These are phyloP conservation scores for Aspergillus jensenii DNA, from an alignment of 2,329 filamentous ascomycete genomes.

Conservation along the genomic window DNA sequence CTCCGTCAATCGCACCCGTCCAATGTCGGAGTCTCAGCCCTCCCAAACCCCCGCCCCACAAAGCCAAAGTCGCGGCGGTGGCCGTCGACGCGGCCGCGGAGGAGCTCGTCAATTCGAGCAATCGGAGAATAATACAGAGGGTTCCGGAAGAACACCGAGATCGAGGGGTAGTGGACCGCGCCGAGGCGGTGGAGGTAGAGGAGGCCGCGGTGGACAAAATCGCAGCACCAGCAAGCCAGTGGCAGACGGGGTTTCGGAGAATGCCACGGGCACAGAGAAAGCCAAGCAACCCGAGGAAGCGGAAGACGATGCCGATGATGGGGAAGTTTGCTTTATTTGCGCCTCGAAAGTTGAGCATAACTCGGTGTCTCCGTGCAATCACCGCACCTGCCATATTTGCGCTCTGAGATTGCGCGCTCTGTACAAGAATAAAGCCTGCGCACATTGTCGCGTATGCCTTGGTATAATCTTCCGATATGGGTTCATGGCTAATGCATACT, in stretches of 20 bases:
- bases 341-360: conserved; percentile 85
- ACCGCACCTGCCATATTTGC: conserved; percentile 95
- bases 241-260: conserved; percentile 38
- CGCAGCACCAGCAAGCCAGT: conserved; percentile 19
- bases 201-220: conserved; percentile 32
- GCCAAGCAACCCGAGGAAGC: conserved; percentile 23
- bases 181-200: conserved; percentile 28
- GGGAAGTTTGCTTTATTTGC: conserved; percentile 95
- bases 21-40: conserved; percentile 33
- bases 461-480: neutral
- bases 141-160: conserved; percentile 36
- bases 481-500: conserved; percentile 13
- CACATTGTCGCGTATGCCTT: conserved; percentile 77
- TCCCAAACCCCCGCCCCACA: conserved; percentile 25
- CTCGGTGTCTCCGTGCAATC: conserved; percentile 90
- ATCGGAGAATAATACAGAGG: conserved; percentile 26
- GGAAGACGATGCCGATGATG: conserved; percentile 58
- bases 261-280: conserved; percentile 39
- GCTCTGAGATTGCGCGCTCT: conserved; percentile 84
- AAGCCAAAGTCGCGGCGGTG: conserved; percentile 44
- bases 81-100: conserved; percentile 42
- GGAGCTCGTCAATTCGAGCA: conserved; percentile 31
- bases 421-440: conserved; percentile 94
- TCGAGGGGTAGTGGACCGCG: conserved; percentile 32
- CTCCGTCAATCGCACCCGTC: conserved; percentile 6